Evolutionary conservation across 2,329 filamentous ascomycete genomes (phyloP), one percentile per base, ranked within the genome.

Genomic region (Neonectria magnoliae): DNA sequence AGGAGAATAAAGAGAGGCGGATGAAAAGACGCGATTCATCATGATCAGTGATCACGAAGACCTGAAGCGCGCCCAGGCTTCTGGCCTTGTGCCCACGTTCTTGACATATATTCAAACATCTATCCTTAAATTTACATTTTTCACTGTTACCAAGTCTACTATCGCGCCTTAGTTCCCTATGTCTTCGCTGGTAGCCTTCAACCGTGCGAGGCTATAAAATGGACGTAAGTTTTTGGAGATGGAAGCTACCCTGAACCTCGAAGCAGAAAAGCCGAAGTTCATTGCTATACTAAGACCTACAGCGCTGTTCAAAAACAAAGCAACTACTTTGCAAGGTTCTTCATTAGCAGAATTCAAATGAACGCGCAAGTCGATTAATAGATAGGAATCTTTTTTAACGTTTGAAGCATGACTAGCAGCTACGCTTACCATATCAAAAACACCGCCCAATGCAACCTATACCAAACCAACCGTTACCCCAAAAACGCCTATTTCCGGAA

Each of bases 371-470:
- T 33, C 22, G 38, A 45, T 33, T 14, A 18, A 51, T 14, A 38
- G 42, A 31, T 60, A 41, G 36, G 48, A 53, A 50, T 41, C 10
- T 57, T 50, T 53, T 50, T 50, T 22, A 55, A 58, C 42, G 41
- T 57, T 38, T 38, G 60, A 68, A 64, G 59, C 64, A 63, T 55
- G 52, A 62, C 64, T 63, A 62, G 62, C 68, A 57, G 59, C 50
- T 53, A 57, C 45, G 57, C 47, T 56, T 53, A 27, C 52, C 55
- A 47, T 27, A 45, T 60, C 59, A 44, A 62, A 62, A 66, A 64
- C 52, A 53, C 62, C 71, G 54, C 55, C 62, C 60, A 63, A 71
- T 73, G 70, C 65, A 73, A 47, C 62, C 62, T 8, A 50, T 38
- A 53, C 48, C 41, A 60, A 71, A 62, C 42, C 36, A 18, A 65